Percentiles rank a stretch among this genome's conserved stretches.
Conservation (phyloP, 2,329 filamentous ascomycete species). For the Didymella lethalis region DNA sequence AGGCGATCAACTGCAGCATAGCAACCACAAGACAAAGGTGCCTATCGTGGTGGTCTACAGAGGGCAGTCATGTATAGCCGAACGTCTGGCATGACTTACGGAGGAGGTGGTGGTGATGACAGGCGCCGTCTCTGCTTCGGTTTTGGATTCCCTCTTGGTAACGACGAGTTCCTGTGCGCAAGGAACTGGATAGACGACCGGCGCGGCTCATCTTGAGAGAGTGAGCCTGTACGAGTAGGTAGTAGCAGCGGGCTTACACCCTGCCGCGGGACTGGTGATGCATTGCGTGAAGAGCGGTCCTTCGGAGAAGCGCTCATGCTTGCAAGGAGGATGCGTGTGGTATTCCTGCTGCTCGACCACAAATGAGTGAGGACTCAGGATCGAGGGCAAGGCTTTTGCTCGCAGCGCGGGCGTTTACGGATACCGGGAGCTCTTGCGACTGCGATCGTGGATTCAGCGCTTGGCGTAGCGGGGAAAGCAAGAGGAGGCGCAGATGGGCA, state of each 20-base stretch:
- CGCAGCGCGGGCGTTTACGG: slow-evolving; percentile 29
- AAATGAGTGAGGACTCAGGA: slow-evolving; percentile 7
- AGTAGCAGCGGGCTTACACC: slow-evolving; percentile 40
- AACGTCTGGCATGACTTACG: slow-evolving; percentile 42
- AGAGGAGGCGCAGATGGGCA: slow-evolving; percentile 15
- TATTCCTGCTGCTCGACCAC: not conserved
- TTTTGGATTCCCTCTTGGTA: slow-evolving; percentile 46
- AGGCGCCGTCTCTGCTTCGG: slow-evolving; percentile 46
- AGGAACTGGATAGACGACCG: slow-evolving; percentile 52
- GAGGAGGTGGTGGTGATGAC: slow-evolving; percentile 53
- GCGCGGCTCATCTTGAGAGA: slow-evolving; percentile 40
- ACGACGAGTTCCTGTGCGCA: slow-evolving; percentile 41
- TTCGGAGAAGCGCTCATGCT: slow-evolving; percentile 49
- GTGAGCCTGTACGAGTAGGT: slow-evolving; percentile 27
- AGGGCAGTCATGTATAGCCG: not conserved
- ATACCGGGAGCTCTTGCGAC: slow-evolving; percentile 31
- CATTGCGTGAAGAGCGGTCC: slow-evolving; percentile 30
- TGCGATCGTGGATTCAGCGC: slow-evolving; percentile 30
- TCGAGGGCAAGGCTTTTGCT: slow-evolving; percentile 18
- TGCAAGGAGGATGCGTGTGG: not conserved
- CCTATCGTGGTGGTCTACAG: not conserved
- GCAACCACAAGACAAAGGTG: not conserved
- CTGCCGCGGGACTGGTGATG: slow-evolving; percentile 35
- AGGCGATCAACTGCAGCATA: not conserved
- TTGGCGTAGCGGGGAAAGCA: slow-evolving; percentile 43